These are phyloP conservation scores for Caryocar brasiliense DNA, from an alignment of 441 rosid species.

Conservation along the genomic window DNA sequence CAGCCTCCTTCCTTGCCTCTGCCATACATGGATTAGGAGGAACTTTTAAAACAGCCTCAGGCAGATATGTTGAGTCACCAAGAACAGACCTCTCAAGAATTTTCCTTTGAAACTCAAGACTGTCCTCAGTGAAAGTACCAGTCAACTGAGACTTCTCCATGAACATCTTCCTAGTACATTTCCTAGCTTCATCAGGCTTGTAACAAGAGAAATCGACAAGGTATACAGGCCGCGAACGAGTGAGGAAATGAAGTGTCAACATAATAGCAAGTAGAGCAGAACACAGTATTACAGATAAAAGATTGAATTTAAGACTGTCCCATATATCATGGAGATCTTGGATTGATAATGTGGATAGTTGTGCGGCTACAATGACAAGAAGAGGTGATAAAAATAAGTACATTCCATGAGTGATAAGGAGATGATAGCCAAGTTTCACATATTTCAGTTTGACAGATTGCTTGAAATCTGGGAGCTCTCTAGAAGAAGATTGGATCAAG, in stretches of 20 bases:
- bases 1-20: slow-evolving; percentile 29
- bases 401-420: slow-evolving; percentile 38
- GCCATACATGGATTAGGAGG: slow-evolving; percentile 26
- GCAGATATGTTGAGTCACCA: slow-evolving; percentile 23
- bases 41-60: slow-evolving; percentile 20
- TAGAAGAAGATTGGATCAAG: slow-evolving; percentile 6
- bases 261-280: slow-evolving; percentile 25
- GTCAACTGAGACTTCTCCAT: slow-evolving; percentile 18
- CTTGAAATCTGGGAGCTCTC: slow-evolving; percentile 35
- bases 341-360: slow-evolving; percentile 31
- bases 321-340: slow-evolving; percentile 34
- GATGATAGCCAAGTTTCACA: slow-evolving; percentile 42
- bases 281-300: slow-evolving; percentile 20
- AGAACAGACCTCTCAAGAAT: slow-evolving; percentile 28
- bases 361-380: slow-evolving; percentile 28
- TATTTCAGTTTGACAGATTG: slow-evolving; percentile 36
- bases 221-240: slow-evolving; percentile 22
- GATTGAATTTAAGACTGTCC: slow-evolving; percentile 37
- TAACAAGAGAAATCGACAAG: slow-evolving; percentile 27
- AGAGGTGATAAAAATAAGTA: slow-evolving; percentile 32
- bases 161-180: slow-evolving; percentile 24
- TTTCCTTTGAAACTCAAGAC: slow-evolving; percentile 23
- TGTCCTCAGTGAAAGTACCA: slow-evolving; percentile 19
- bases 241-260: slow-evolving; percentile 21
- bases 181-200: slow-evolving; percentile 23